Evolutionary conservation across 1,139 yeast species (phyloP), one percentile per base, ranked within the genome.

Genomic region (Yamadazyma blattariae): DNA sequence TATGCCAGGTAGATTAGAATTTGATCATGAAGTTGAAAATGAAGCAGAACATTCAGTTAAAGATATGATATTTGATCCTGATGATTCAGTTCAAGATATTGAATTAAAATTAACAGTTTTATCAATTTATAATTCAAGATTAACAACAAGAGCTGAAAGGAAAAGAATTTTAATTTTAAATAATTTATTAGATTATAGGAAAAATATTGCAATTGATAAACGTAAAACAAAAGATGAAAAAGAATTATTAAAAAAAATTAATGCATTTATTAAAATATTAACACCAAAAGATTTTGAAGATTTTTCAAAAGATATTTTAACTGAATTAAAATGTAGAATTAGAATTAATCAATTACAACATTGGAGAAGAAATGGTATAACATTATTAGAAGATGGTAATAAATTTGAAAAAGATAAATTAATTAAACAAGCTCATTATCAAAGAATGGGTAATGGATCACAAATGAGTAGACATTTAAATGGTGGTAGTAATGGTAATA

Each of bases 1-100:
- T 57, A 92, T 94, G 99, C 99, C 99, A 25, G 99, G 98, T 32
- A 77, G 98, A 51, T 68, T 92, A 45, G 99, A 92, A 57, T 92
- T 92, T 59, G 99, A 92, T 54, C 87, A 83, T 41, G 99, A 92
- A 57, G 89, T 86, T 27, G 98, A 94, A 56, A 92, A 92, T 53
- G 99, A 92, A 35, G 98, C 98, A 0, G 99, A 92, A 59, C 72
- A 84, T 37, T 82, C 95, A 0, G 88, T 92, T 25, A 94, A 92
- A 56, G 98, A 94, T 56, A 87, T 92, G 92, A 76, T 84, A 7
- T 92, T 94, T 54, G 97, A 92, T 51, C 88, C 94, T 0, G 97
- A 92, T 44, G 98, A 92, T 52, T 80, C 82, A 42, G 80, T 83
- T 20, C 80, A 82, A 34, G 98, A 92, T 54, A 82, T 90, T 33